phyloP scores from a whole-genome alignment of 2,329 filamentous ascomycete genomes.

The Nemania bipapillata region DNA sequence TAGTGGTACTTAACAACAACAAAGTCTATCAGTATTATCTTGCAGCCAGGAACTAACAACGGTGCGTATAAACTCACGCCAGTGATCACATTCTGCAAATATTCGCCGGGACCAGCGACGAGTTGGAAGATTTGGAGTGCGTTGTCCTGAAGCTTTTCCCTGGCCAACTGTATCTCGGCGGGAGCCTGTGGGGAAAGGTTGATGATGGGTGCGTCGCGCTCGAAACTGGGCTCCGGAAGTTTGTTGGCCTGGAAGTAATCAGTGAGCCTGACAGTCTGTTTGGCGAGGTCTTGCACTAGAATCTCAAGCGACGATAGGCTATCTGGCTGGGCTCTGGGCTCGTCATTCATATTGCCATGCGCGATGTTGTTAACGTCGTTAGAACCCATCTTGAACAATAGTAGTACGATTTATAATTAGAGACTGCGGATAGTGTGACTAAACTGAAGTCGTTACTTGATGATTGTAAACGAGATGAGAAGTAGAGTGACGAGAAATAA shows the following conservation, averaged over 20 bases:
- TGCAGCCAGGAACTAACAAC: not conserved
- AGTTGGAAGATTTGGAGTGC: conserved; percentile 7
- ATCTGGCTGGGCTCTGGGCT: not conserved
- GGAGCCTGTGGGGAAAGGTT: conserved; percentile 6
- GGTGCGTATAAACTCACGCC: not conserved
- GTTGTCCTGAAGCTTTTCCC: not conserved
- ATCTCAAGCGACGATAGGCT: conserved; percentile 1
- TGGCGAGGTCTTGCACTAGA: conserved; percentile 8
- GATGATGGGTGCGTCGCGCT: conserved; percentile 13
- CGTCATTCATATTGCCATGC: not conserved
- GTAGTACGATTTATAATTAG: not conserved
- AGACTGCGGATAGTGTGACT: not conserved
- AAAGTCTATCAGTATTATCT: not conserved
- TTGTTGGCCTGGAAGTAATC: conserved; percentile 11
- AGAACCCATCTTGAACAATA: not conserved
- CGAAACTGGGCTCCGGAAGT: conserved; percentile 6
- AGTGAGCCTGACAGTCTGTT: conserved; percentile 5
- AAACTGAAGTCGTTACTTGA: not conserved
- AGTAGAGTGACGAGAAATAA: not conserved
- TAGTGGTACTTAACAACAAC: conserved; percentile 4
- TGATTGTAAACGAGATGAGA: not conserved
- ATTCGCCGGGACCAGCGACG: conserved; percentile 3
- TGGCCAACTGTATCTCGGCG: conserved; percentile 6
- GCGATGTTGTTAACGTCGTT: not conserved
- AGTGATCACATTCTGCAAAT: conserved; percentile 1